Evolutionary conservation across 2,329 filamentous ascomycete species (phyloP), one percentile per base, ranked within the genome.

Genomic region (Cyanodermella asteris): DNA sequence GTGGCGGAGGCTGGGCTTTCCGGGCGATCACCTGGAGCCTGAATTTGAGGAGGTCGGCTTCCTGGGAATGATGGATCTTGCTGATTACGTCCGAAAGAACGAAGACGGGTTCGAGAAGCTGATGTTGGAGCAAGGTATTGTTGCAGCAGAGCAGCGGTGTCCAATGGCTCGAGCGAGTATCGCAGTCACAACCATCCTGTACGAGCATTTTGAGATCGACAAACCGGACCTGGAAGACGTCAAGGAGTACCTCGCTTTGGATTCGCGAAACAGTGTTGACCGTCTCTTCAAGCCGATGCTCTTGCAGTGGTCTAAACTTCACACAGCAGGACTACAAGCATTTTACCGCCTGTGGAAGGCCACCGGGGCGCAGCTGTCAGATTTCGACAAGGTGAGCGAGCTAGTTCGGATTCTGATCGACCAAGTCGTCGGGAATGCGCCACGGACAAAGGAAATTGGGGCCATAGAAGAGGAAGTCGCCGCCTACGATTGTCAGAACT

Each of bases 21-120:
- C 87, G 46, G 73, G 75, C 0, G 87, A 97, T 47, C 82, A 66
- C 36, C 87, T 87, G 4, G 72, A 72, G 1, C 61, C 63, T 38
- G 87, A 97, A 38, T 94, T 97, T 42, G 71, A 80, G 12, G 57
- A 66, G 19, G 74, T 76, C 15, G 87, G 87, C 0, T 94, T 82
- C 44, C 50, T 97, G 27, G 87, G 87, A 15, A 78, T 97, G 66
- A 94, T 97, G 82, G 87, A 97, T 45, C 50, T 97, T 40, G 78
- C 81, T 3, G 82, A 94, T 46, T 97, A 80, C 44, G 80, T 91
- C 24, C 67, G 75, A 40, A 91, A 81, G 43, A 72, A 91, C 42
- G 80, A 91, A 45, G 82, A 93, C 42, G 68, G 69, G 7, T 94
- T 91, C 38, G 82, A 91, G 44, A 93, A 91, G 50, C 59, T 91